Base-by-base conservation (phyloP, 352 stramenopile genomes). In the Globisporangium middletonii region DNA sequence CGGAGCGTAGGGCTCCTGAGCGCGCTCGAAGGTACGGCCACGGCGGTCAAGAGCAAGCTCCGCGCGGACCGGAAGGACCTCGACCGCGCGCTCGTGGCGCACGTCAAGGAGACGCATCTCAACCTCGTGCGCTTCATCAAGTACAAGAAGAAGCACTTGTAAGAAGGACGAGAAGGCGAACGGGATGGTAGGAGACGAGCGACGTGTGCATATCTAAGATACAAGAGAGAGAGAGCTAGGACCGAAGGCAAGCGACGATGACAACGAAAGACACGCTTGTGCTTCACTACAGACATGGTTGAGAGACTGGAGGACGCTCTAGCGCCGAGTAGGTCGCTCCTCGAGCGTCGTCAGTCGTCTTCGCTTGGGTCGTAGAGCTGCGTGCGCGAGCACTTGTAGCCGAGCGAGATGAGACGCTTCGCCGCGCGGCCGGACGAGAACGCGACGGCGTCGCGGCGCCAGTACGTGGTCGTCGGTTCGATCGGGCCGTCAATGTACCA, bases 111-210 rank as follows among this genome's bases (percentile, higher is more conserved):
- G 67, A 92, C 84, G 30, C 81, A 83, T 7, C 62, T 94, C 50
- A 95, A 95, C 72, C 75, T 95, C 61, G 64, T 82, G 53, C 83
- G 86, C 45, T 95, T 95, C 61, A 88, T 95, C 69, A 95, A 95
- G 79, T 95, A 95, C 79, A 95, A 95, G 77, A 94, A 94, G 74
- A 88, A 83, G 65, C 79, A 91, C 57, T 52, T 89, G 72, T 89
- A 73, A 81, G 62, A 9, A 9, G 12, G 33, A 3, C 23, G 23
- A 23, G 23, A 23, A 23, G 23, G 23, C 23, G 23, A 9, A 38
- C 12, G 33, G 1, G 4, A 38, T 38, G 33, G 6, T 9, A 38
- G 33, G 33, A 38, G 33, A 38, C 6, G 33, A 38, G 33, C 33
- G 33, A 38, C 6, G 33, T 13, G 45, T 48, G 30, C 26, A 57